Evolutionary conservation across 78 protist genomes (phyloP).

Genomic region (Protostelium mycophagum): DNA sequence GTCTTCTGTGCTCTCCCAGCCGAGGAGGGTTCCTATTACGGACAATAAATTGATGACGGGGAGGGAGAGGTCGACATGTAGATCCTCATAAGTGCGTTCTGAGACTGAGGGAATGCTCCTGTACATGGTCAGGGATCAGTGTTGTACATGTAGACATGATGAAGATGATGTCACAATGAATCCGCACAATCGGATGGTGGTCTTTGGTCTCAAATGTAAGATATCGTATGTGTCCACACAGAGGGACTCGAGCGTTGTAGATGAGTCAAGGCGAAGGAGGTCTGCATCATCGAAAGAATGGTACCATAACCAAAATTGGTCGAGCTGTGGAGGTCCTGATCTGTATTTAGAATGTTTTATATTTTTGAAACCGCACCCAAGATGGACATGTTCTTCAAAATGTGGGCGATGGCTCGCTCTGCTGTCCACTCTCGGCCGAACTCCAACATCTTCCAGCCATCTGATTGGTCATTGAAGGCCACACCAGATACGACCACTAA

Average conservation of each 20-base stretch:
- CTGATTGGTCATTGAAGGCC: background rate
- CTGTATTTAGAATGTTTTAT: too few relatives aligned
- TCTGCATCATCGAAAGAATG: background rate
- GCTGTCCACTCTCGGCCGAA: background rate
- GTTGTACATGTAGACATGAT: background rate
- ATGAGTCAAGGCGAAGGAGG: background rate
- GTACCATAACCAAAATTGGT: background rate
- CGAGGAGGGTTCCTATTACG: background rate
- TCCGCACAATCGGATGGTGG: background rate
- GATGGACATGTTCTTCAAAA: background rate
- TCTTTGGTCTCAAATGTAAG: background rate
- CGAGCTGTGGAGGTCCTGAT: background rate
- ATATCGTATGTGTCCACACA: background rate
- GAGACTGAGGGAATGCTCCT: background rate
- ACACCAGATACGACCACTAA: background rate
- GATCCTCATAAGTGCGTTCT: background rate
- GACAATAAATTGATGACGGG: background rate
- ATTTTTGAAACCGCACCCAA: background rate
- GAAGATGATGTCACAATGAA: background rate
- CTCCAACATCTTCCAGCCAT: background rate
- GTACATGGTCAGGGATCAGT: too few relatives aligned
- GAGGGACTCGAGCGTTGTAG: background rate
- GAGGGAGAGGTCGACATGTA: background rate
- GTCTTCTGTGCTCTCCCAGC: background rate
- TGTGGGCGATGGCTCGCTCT: background rate